A percentile compares a stretch with the other conserved stretches of the same genome.
Evolutionary conservation across 2,329 filamentous ascomycete genomes (phyloP).

Genomic region (Pseudophaeomoniella oleicola): DNA sequence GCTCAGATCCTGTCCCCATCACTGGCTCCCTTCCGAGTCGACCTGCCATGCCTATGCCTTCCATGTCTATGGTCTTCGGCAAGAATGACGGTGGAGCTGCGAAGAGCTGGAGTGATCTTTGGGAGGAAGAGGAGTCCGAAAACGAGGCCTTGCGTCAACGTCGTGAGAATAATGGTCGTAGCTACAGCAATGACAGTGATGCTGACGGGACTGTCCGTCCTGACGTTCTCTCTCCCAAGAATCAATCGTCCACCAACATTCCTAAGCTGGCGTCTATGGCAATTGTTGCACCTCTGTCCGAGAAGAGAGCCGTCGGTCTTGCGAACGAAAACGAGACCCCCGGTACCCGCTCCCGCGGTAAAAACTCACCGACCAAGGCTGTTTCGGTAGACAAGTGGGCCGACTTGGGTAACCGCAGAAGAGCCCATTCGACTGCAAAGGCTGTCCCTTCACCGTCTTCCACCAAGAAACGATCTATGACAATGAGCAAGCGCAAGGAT

Average conservation of each 20-base stretch:
- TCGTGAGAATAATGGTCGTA: conserved; percentile 52
- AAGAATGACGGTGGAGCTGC: conserved; percentile 66
- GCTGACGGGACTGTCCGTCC: conserved; percentile 35
- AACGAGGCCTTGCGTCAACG: conserved; percentile 48
- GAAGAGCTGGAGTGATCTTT: conserved; percentile 98
- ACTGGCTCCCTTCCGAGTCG: conserved; percentile 60
- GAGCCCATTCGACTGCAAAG: conserved; percentile 45
- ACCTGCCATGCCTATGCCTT: conserved; percentile 51
- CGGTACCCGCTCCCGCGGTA: conserved; percentile 21
- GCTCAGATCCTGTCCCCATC: conserved; percentile 55
- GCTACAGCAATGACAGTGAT: conserved; percentile 65
- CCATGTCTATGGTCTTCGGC: conserved; percentile 64
- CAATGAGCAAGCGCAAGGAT: conserved; percentile 27
- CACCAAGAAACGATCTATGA: conserved; percentile 30
- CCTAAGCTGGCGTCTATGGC: conserved; percentile 4
- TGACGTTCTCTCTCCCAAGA: conserved; percentile 39
- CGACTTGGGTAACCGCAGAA: conserved; percentile 68
- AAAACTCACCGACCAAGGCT: conserved; percentile 45
- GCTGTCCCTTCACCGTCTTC: conserved; percentile 32
- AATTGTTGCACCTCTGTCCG: background rate
- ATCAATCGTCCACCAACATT: conserved; percentile 36
- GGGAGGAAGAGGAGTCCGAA: conserved; percentile 78
- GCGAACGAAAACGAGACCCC: conserved; percentile 41
- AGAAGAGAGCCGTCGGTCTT: conserved; percentile 23
- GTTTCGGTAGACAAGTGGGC: conserved; percentile 68